Base-by-base conservation (phyloP, 2,329 filamentous ascomycete genomes). In the Xylaria hypoxylon region DNA sequence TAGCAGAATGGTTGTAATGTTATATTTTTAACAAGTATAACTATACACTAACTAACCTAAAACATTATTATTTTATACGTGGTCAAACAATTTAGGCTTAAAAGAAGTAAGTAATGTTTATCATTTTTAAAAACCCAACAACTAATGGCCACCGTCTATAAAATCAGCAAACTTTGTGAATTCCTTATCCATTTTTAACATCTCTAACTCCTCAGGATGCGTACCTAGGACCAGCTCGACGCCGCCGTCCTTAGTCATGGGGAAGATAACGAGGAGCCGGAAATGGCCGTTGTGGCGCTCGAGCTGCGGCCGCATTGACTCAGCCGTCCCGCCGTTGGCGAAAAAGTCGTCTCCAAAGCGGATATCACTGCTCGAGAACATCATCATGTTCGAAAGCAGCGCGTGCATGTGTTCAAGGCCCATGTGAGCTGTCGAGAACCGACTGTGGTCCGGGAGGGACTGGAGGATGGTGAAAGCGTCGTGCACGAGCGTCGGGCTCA, bases 371-470 rank as follows among this genome's bases (percentile, higher is more conserved):
- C 68, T 65, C 28, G 70, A 75, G 48, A 77, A 70, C 10, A 77
- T 59, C 67, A 78, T 72, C 68, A 78, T 70, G 52, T 77, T 77
- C 5, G 74, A 73, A 8, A 78, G 72, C 69, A 77, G 72, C 45
- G 73, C 63, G 56, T 76, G 59, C 28, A 31, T 31, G 28, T 31
- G 28, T 31, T 31, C 40, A 19, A 44, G 40, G 40, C 17, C 17
- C 71, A 75, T 73, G 40, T 73, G 71, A 71, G 11, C 69, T 68
- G 42, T 72, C 67, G 28, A 31, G 28, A 31, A 31, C 44, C 67
- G 67, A 33, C 68, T 73, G 52, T 76, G 70, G 51, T 77, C 76
- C 0, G 72, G 62, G 2, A 78, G 58, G 2, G 71, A 71, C 53
- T 74, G 70, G 60, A 75, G 60, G 2, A 77, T 57, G 1, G 70